phyloP scores from a whole-genome alignment of 768 basidiomycete species.

The Pulveroboletus sp. region DNA sequence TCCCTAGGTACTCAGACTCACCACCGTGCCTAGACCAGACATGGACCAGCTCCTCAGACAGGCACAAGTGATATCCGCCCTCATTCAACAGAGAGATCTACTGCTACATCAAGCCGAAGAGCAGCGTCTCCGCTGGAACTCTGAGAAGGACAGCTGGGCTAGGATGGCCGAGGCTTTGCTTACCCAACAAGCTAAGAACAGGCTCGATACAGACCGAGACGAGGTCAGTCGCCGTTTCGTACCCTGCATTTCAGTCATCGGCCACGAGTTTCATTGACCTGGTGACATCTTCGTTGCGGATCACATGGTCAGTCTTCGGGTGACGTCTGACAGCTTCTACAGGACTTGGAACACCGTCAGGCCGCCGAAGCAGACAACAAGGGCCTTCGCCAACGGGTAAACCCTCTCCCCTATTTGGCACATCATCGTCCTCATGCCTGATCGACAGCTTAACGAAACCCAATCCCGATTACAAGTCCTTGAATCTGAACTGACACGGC shows the following conservation, averaged over 20 bases:
- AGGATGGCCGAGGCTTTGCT: conserved; percentile 65
- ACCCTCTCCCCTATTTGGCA: conserved; percentile 5
- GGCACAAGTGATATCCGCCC: conserved; percentile 53
- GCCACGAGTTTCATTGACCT: background rate
- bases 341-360: conserved; percentile 57
- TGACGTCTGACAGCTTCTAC: conserved; percentile 13
- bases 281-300: background rate
- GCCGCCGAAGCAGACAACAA: conserved; percentile 58
- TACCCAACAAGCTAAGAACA: conserved; percentile 40
- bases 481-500: conserved; percentile 58
- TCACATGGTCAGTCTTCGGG: background rate
- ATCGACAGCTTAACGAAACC: conserved; percentile 51
- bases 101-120: conserved; percentile 49
- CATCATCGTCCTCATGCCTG: conserved; percentile 3
- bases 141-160: conserved; percentile 61
- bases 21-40: conserved; percentile 36
- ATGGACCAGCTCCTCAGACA: conserved; percentile 51
- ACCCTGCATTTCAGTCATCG: background rate
- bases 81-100: conserved; percentile 56
- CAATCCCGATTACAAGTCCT: conserved; percentile 50
- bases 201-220: conserved; percentile 33
- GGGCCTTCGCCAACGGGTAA: conserved; percentile 55
- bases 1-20: conserved; percentile 46
- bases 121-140: conserved; percentile 55
- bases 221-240: conserved; percentile 37